A percentile compares a stretch with the other conserved stretches of the same genome.
phyloP scores from a whole-genome alignment of 352 stramenopile genomes.

The Phytophthora citrophthora region DNA sequence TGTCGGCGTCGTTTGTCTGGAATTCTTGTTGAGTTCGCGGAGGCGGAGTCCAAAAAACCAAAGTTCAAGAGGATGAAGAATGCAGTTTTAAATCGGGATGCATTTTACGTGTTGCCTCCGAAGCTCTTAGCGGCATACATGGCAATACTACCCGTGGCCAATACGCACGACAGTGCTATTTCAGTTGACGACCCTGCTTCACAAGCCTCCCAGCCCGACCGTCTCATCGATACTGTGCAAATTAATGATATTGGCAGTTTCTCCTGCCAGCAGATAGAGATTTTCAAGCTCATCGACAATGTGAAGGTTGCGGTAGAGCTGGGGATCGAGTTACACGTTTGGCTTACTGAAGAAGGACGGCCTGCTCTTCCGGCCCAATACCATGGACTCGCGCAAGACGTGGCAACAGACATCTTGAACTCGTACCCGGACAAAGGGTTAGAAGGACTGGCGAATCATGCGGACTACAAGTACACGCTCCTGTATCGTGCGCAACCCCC shows the following conservation, averaged over 20 bases:
- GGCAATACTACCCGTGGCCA: neutral
- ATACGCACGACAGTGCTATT: neutral
- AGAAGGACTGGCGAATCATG: too few relatives aligned
- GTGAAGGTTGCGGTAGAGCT: neutral
- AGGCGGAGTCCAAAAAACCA: too few relatives aligned
- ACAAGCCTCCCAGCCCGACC: neutral
- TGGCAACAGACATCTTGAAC: too few relatives aligned
- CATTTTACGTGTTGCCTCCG: constrained; percentile 16
- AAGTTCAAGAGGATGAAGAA: constrained; percentile 3
- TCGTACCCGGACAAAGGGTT: too few relatives aligned
- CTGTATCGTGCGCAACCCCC: too few relatives aligned
- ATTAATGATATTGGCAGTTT: constrained; percentile 17
- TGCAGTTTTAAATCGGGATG: neutral
- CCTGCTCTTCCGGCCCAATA: too few relatives aligned
- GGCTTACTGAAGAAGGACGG: too few relatives aligned
- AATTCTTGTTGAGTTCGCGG: too few relatives aligned
- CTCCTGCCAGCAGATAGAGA: constrained; percentile 16
- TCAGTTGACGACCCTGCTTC: neutral
- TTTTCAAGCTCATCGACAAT: constrained; percentile 1
- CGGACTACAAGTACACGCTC: too few relatives aligned
- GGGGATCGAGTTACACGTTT: neutral
- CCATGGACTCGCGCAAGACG: too few relatives aligned
- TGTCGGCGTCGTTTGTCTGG: too few relatives aligned
- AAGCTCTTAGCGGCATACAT: constrained; percentile 14
- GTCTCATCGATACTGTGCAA: neutral